A percentile compares a stretch with the other conserved stretches of the same genome.
phyloP scores from a whole-genome alignment of 768 basidiomycete species.

The Kwoniella mangroviensis region DNA sequence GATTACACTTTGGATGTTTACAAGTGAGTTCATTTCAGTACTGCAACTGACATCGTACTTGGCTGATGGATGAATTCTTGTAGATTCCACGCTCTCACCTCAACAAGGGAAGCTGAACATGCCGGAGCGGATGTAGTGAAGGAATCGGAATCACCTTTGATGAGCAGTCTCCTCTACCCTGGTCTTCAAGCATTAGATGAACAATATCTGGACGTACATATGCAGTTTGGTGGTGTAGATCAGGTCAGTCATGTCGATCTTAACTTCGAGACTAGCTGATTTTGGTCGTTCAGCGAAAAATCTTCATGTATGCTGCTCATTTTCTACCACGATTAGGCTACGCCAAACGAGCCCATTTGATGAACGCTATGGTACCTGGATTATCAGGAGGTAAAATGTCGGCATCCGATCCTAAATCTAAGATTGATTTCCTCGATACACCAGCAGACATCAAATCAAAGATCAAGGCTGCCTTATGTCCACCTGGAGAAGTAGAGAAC shows the following conservation, averaged over 20 bases:
- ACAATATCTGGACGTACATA: constrained; percentile 91
- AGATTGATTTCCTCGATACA: constrained; percentile 94
- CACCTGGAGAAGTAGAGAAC: constrained; percentile 83
- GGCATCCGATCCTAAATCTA: constrained; percentile 93
- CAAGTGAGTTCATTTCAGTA: constrained; percentile 57
- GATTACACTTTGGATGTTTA: constrained; percentile 97
- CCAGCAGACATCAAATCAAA: constrained; percentile 84
- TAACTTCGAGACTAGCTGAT: constrained; percentile 10
- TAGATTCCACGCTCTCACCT: constrained; percentile 79
- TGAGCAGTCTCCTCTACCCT: constrained; percentile 93
- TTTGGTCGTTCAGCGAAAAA: constrained; percentile 73
- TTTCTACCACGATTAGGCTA: constrained; percentile 94
- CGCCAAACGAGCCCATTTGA: constrained; percentile 90
- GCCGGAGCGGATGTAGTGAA: constrained; percentile 99
- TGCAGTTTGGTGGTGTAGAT: constrained; percentile 97
- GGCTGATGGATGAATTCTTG: background rate
- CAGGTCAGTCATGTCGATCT: constrained; percentile 66
- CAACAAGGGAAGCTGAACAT: constrained; percentile 96
- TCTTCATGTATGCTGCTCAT: constrained; percentile 95
- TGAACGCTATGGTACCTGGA: constrained; percentile 98
- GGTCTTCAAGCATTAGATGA: constrained; percentile 96
- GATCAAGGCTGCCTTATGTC: constrained; percentile 90
- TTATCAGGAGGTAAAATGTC: constrained; percentile 97
- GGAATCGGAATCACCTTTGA: constrained; percentile 86
- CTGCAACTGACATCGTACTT: background rate